Evolutionary conservation across 2,329 filamentous ascomycete species (phyloP).

Genomic region (Basipetospora chlamydospora): DNA sequence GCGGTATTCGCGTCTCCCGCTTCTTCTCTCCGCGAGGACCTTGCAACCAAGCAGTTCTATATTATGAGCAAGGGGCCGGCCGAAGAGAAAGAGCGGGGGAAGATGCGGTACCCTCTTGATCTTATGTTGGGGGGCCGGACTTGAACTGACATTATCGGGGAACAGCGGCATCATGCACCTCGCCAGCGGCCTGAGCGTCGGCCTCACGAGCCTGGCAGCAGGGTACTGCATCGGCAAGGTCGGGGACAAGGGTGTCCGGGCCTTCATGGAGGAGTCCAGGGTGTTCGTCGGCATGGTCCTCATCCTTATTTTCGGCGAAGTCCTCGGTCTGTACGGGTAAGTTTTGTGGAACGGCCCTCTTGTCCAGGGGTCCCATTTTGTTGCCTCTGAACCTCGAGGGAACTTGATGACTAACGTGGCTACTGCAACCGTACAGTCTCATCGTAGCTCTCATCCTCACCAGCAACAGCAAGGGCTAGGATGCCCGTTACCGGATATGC

Average conservation of each 20-base stretch:
- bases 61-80: too few relatives aligned
- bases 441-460: conserved; percentile 91
- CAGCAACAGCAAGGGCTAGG: conserved; percentile 59
- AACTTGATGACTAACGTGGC: too few relatives aligned
- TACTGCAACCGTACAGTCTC: conserved; percentile 49
- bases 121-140: too few relatives aligned
- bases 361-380: too few relatives aligned
- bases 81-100: background rate
- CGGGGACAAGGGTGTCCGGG: conserved; percentile 82
- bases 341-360: conserved; percentile 22
- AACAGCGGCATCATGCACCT: conserved; percentile 81
- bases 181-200: conserved; percentile 78
- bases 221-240: conserved; percentile 95
- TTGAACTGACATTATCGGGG: background rate
- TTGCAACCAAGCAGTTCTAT: too few relatives aligned
- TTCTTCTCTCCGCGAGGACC: too few relatives aligned
- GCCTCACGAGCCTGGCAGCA: conserved; percentile 80
- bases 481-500: background rate
- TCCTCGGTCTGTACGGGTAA: conserved; percentile 90
- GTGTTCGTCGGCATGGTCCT: conserved; percentile 98
- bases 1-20: background rate
- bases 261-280: conserved; percentile 91
- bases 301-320: conserved; percentile 96
- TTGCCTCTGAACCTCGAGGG: too few relatives aligned
- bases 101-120: too few relatives aligned